Evolutionary conservation across 2,329 filamentous ascomycete species (phyloP).

Genomic region (Fusarium verticillioides): DNA sequence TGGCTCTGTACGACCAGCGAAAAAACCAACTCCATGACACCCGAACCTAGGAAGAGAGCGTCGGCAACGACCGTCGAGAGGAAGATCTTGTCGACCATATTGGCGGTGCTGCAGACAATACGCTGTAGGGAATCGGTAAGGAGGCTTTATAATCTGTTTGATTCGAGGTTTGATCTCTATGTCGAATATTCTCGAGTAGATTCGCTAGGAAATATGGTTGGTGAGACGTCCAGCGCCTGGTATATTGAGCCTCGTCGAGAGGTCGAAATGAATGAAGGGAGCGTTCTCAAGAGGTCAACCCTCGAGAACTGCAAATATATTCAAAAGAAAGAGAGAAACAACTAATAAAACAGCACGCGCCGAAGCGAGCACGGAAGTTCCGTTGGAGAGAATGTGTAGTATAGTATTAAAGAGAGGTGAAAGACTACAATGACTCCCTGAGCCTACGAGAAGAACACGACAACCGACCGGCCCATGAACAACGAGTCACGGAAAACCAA

Average conservation of each 20-base stretch:
- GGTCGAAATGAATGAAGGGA: slow-evolving; percentile 29
- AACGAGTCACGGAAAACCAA: slow-evolving; percentile 22
- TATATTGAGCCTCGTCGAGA: slow-evolving; percentile 40
- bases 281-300: slow-evolving; percentile 29
- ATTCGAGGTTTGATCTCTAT: neutral
- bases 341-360: slow-evolving; percentile 11
- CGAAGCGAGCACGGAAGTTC: slow-evolving; percentile 29
- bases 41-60: slow-evolving; percentile 63
- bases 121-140: neutral
- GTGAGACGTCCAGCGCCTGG: slow-evolving; percentile 43
- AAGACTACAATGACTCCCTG: slow-evolving; percentile 4
- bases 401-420: slow-evolving; percentile 27
- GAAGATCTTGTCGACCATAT: slow-evolving; percentile 67
- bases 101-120: slow-evolving; percentile 11
- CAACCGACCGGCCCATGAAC: slow-evolving; percentile 1
- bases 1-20: slow-evolving; percentile 62
- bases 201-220: slow-evolving; percentile 6
- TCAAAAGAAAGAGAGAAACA: slow-evolving; percentile 19
- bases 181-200: slow-evolving; percentile 4
- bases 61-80: slow-evolving; percentile 60
- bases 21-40: slow-evolving; percentile 66
- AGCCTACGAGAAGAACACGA: slow-evolving; percentile 7
- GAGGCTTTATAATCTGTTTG: neutral
- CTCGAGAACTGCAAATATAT: slow-evolving; percentile 20
- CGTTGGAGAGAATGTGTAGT: slow-evolving; percentile 22